A percentile compares a stretch with the other conserved stretches of the same genome.
Evolutionary conservation across 495 filamentous ascomycete species (phyloP).

Genomic region (Halenospora varia): DNA sequence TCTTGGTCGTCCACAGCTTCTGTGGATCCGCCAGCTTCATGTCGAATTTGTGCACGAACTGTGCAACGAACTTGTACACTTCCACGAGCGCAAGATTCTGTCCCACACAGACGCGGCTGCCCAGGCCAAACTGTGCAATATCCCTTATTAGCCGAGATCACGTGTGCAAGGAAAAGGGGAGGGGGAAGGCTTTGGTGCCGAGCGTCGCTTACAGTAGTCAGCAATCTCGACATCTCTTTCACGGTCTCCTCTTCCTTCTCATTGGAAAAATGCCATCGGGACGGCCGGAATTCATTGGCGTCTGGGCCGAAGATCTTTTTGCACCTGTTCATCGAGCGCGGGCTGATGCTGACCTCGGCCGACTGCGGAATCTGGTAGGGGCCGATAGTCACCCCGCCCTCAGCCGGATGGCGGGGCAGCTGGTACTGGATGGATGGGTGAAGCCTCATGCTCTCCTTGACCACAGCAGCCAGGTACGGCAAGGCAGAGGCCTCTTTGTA

Average conservation of each 20-base stretch:
- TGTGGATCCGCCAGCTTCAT: conserved; percentile 28
- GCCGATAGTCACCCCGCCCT: conserved; percentile 45
- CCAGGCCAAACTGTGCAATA: conserved; percentile 57
- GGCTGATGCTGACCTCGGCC: conserved; percentile 45
- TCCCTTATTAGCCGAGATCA: conserved; percentile 1
- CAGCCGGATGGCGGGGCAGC: conserved; percentile 60
- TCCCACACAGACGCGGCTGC: conserved; percentile 62
- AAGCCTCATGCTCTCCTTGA: conserved; percentile 66
- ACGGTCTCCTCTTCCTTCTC: conserved; percentile 22
- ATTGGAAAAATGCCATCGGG: conserved; percentile 2
- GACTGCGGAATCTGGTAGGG: conserved; percentile 43
- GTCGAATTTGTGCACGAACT: conserved; percentile 59
- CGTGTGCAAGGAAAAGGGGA: conserved; percentile 28
- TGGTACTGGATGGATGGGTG: conserved; percentile 59
- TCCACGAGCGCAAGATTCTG: conserved; percentile 61
- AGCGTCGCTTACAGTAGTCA: conserved; percentile 24
- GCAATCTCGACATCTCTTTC: conserved; percentile 23
- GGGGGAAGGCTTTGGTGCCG: background rate
- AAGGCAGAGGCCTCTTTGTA: conserved; percentile 34
- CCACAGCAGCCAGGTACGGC: conserved; percentile 61
- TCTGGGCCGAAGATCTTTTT: conserved; percentile 25
- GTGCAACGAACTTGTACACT: conserved; percentile 60
- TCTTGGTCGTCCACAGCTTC: conserved; percentile 32
- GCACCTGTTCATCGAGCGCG: conserved; percentile 45
- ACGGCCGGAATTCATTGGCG: background rate